Base-by-base conservation (phyloP, 345 rosid species). In the Isatis tinctoria region DNA sequence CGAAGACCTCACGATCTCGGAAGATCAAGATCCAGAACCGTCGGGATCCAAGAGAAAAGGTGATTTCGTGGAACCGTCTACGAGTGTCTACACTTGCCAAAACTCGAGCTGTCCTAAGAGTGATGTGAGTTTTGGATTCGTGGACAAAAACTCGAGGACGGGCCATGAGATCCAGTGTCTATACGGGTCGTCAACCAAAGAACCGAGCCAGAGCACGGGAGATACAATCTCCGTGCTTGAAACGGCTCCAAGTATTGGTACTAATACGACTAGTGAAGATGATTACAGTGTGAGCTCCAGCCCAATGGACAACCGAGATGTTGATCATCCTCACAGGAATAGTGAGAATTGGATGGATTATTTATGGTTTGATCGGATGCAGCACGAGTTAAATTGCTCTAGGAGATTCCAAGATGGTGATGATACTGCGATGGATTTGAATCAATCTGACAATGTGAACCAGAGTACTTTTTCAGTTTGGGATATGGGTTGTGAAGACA, bases 131-230 rank as follows among this genome's bases (percentile, higher is more conserved):
- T 41, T 62, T 22, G 86, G 86, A 3, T 83, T 83, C 20, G 14
- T 11, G 5, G 79, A 84, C 59, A 85, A 76, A 62, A 87, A 70
- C 58, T 74, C 85, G n/a, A 80, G 90, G 56, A 57, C 65, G 11
- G 82, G 79, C 28, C 85, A 87, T 11, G 75, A 84, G 62, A 49
- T 78, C 10, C 74, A 41, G n/a, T 69, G 79, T 61, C 59, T 69
- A 1, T 79, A 78, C 53, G 37, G 75, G 27, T 40, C 78, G 13
- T 13, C 47, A 32, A 8, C 35, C 1, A 32, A 32, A 32, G 35
- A 32, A 32, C 35, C 35, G 9, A 75, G 71, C 4, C 45, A 61
- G 32, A 73, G 41, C 43, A 60, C 27, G 27, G 73, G 27, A 62
- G 40, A 56, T 8, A 60, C 8, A 26, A 59, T 49, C 26, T 26